Base-by-base conservation (phyloP, 495 filamentous ascomycete species). In the Barbatosphaeria neglecta region DNA sequence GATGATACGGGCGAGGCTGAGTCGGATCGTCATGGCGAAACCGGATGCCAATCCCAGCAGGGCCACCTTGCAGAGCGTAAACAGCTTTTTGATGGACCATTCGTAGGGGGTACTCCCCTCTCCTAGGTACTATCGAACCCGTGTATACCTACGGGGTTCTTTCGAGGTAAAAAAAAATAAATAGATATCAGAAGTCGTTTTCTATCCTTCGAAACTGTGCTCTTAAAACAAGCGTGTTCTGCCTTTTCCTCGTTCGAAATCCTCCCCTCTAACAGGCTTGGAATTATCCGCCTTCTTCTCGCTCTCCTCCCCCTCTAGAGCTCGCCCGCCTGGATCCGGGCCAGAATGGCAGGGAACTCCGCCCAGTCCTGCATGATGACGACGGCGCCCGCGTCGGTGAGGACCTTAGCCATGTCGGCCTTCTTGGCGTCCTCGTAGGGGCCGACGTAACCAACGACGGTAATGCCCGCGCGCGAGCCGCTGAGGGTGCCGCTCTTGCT, bases 291-390 rank as follows among this genome's bases (percentile, higher is more conserved):
- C n/a, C n/a, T n/a, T n/a, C n/a, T n/a, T n/a, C n/a, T n/a, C n/a
- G n/a, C n/a, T n/a, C n/a, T n/a, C n/a, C n/a, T n/a, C n/a, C n/a
- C 17, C 13, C 2, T 45, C 46, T 58, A 60, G 20, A 54, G 28
- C 41, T 54, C 48, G 3, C 58, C 60, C 4, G 51, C 58, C 55
- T 89, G 77, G 50, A 89, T 74, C 65, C 84, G 74, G 58, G 74
- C 73, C 59, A 96, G 51, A 64, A 73, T 76, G 16, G 76, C 66
- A 42, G 74, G 70, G 64, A 95, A 95, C 63, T 95, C 84, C 41
- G 64, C 74, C 90, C 90, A 95, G 62, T 94, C 68, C 28, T 78
- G 72, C 89, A 96, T 95, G 59, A 96, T 72, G 43, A 83, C 72
- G 46, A 73, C 70, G 47, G 78, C 84, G 3, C 87, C 86, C 18